phyloP scores from a whole-genome alignment of 257 asterid species.

The Craterostigma plantagineum region DNA sequence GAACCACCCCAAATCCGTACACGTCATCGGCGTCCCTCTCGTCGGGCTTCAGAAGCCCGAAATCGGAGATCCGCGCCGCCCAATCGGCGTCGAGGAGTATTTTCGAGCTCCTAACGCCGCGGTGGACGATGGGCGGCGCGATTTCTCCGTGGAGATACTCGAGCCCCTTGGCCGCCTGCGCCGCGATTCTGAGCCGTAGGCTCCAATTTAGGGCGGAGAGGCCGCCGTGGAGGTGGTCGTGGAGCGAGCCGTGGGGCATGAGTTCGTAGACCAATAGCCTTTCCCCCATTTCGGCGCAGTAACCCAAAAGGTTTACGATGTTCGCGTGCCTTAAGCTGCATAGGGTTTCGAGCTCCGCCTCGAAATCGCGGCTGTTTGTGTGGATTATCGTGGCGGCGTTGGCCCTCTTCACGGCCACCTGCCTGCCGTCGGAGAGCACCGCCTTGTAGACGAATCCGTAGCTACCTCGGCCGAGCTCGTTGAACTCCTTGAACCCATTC shows the following conservation, averaged over 20 bases:
- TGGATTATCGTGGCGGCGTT: conserved; percentile 93
- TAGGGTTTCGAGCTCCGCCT: conserved; percentile 67
- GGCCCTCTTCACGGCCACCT: conserved; percentile 85
- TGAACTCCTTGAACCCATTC: conserved; percentile 87
- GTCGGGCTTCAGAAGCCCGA: conserved; percentile 39
- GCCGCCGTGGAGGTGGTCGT: conserved; percentile 91
- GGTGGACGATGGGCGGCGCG: conserved; percentile 73
- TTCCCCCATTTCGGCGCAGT: conserved; percentile 95
- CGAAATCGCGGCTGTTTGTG: conserved; percentile 67
- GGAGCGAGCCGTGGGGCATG: conserved; percentile 88
- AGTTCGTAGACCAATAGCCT: conserved; percentile 71
- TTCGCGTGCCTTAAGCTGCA: conserved; percentile 59
- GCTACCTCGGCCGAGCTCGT: conserved; percentile 88
- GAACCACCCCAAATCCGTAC: conserved; percentile 63
- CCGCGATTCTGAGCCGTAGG: conserved; percentile 52
- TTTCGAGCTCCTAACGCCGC: conserved; percentile 65
- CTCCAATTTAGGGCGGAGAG: conserved; percentile 57
- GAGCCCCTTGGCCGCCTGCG: conserved; percentile 79
- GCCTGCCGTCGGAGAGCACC: conserved; percentile 65
- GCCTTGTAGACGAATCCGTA: conserved; percentile 90
- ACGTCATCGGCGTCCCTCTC: conserved; percentile 53
- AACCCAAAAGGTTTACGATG: conserved; percentile 78
- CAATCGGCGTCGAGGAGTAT: conserved; percentile 77
- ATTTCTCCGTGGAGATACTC: conserved; percentile 65
- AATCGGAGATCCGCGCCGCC: conserved; percentile 62